Evolutionary conservation across 1,284 basidiomycete species (phyloP).

Genomic region (Hymenochaete sp.): DNA sequence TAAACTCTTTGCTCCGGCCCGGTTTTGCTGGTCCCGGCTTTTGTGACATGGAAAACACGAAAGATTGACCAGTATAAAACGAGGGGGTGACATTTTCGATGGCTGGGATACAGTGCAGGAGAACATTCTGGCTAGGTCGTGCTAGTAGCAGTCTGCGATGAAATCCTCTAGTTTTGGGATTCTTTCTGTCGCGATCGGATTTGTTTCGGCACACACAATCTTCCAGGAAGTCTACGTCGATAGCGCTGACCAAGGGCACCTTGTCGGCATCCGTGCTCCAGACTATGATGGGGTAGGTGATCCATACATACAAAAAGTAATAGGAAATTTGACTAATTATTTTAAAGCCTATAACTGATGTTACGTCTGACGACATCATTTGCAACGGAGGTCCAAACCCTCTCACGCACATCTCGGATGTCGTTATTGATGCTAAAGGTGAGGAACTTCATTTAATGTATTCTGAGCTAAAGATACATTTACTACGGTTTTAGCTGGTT

Average conservation of each 20-base stretch:
- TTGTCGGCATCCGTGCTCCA: conserved; percentile 19
- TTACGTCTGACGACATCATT: conserved; percentile 19
- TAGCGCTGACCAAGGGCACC: conserved; percentile 20
- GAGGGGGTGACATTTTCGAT: too few species aligned
- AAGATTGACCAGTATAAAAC: too few species aligned
- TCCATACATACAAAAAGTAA: neutral
- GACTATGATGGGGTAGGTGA: conserved; percentile 18
- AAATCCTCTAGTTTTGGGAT: too few species aligned
- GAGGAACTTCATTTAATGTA: too few species aligned
- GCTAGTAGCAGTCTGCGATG: too few species aligned
- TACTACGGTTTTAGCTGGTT: conserved; percentile 15
- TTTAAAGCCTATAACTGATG: conserved; percentile 19
- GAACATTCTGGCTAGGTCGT: too few species aligned
- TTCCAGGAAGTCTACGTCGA: conserved; percentile 20
- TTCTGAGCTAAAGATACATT: too few species aligned
- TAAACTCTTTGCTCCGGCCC: too few species aligned
- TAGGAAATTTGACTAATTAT: neutral
- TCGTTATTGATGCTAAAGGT: conserved; percentile 15
- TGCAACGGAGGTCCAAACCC: conserved; percentile 22
- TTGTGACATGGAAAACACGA: too few species aligned
- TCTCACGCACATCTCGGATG: conserved; percentile 13
- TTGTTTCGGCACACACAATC: conserved; percentile 20
- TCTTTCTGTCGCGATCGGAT: too few species aligned
- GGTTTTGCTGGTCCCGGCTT: too few species aligned
- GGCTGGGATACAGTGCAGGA: too few species aligned